Base-by-base conservation (phyloP, 148 eudicot genomes). In the Vaccinium darrowii region DNA sequence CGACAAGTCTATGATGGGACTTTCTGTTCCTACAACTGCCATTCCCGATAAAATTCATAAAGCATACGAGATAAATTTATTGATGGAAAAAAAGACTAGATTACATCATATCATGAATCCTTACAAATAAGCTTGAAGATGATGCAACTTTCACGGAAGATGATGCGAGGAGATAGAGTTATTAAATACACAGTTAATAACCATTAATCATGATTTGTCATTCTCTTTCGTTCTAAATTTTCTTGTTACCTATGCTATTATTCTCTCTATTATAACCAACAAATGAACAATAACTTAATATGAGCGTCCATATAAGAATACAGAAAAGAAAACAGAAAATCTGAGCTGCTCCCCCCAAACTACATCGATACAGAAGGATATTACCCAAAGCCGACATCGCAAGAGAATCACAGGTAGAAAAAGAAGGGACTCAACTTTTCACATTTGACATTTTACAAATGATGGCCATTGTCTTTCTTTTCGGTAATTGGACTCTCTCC, bases 401-500 rank as follows among this genome's bases (percentile, higher is more conserved):
- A 56, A 15, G 57, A 56, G 43, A 57, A 75, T 56, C 30, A 56
- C 39, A n/a, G 84, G 79, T n/a, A 54, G 33, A 27, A 21, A 82
- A 74, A 56, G 23, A 56, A 73, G 14, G 57, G 33, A 19, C 74
- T 73, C 69, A 21, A 43, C 7, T 76, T 60, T 25, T 76, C 8
- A 16, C 8, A 49, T 43, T 14, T 49, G 12, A 43, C 21, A 30
- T 7, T 30, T 79, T 84, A 87, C 60, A 81, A 73, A 67, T 91
- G 89, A 84, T 83, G 84, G 54, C 83, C 90, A 27, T 85, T 89
- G 53, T 89, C 91, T 83, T 82, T 86, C 81, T 85, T 84, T 62
- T 86, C 71, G 12, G 85, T 71, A 52, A 57, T 84, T 60, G 76
- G 84, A 84, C 85, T 91, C 15, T 73, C 77, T 65, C 21, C 78